A percentile compares a stretch with the other conserved stretches of the same genome.
phyloP scores from a whole-genome alignment of 2,329 filamentous ascomycete species.

The Hirsutella minnesotensis region DNA sequence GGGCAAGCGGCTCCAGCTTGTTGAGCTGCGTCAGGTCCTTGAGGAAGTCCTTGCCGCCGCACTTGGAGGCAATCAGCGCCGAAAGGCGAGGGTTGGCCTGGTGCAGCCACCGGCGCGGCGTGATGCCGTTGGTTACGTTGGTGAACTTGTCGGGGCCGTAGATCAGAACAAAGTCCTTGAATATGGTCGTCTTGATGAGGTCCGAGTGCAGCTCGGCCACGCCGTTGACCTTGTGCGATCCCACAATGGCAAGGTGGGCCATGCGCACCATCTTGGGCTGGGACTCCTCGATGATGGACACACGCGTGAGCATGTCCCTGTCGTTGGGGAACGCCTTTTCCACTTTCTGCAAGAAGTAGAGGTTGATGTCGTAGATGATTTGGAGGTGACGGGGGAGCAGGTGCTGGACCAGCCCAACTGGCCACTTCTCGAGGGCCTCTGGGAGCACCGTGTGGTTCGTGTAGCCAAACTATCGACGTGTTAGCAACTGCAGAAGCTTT shows the following conservation, averaged over 20 bases:
- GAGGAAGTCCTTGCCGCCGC: slow-evolving; percentile 71
- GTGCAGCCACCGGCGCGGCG: slow-evolving; percentile 89
- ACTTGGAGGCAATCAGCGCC: slow-evolving; percentile 82
- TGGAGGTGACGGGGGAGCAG: slow-evolving; percentile 88
- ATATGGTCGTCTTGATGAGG: slow-evolving; percentile 97
- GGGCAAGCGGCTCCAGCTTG: slow-evolving; percentile 70
- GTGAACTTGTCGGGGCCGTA: slow-evolving; percentile 97
- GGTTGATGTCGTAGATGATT: slow-evolving; percentile 97
- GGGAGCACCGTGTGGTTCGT: slow-evolving; percentile 98
- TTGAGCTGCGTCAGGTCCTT: slow-evolving; percentile 82
- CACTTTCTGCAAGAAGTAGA: slow-evolving; percentile 82
- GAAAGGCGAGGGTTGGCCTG: slow-evolving; percentile 92
- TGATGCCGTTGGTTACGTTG: slow-evolving; percentile 97
- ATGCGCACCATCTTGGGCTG: slow-evolving; percentile 97
- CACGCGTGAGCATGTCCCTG: slow-evolving; percentile 68
- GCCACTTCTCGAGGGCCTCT: slow-evolving; percentile 97
- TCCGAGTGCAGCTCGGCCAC: slow-evolving; percentile 97
- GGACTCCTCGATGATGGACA: slow-evolving; percentile 97
- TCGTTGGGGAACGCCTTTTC: slow-evolving; percentile 87
- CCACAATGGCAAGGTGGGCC: slow-evolving; percentile 89
- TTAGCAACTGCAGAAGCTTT: slow-evolving; percentile 1
- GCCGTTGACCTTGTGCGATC: slow-evolving; percentile 98
- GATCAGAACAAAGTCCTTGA: slow-evolving; percentile 94
- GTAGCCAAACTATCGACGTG: slow-evolving; percentile 64
- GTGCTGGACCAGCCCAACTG: slow-evolving; percentile 82